Evolutionary conservation across 2,329 filamentous ascomycete genomes (phyloP), one percentile per base, ranked within the genome.

Genomic region (Periconia sp.): DNA sequence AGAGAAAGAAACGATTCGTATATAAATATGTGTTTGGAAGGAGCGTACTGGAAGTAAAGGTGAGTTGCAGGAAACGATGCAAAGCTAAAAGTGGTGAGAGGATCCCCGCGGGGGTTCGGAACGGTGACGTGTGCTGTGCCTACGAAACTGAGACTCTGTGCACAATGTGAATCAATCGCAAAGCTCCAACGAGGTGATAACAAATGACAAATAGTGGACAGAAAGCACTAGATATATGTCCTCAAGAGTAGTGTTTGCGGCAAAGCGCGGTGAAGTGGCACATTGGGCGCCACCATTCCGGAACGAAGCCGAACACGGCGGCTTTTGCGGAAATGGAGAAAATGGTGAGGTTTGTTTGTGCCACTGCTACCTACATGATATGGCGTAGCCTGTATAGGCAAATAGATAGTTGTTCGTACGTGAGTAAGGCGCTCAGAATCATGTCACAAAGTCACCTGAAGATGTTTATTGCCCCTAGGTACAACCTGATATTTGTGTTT

Each of bases 271-370:
- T 44, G 49, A 46, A 42, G 5, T 50, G 53, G 49, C 52, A 41
- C 49, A 55, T 57, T n/a, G 52, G 57, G 48, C 48, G 52, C 67
- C 60, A 67, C 65, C 46, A 60, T 63, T 65, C 60, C 56, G 56
- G 62, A 65, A 65, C 27, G 57, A 44, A 44, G 42, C 19, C 43
- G 43, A 45, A 45, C 17, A 23, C 43, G 30, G 43, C 23, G 23
- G 23, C 23, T 27, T 8, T 27, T 27, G 23, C 23, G 23, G 23
- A 27, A 27, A 27, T 27, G 8, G 23, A 27, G 23, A 27, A 27
- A 8, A 5, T 27, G 23, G 23, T 27, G 23, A 8, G 3, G 23
- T 8, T 27, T 8, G 23, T 27, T 27, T 27, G 23, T 27, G 8
- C 8, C 23, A 27, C 23, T 8, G 8, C 23, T 27, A 27, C 8